These are phyloP conservation scores for Nothopassalora personata DNA, from an alignment of 2,329 filamentous ascomycete genomes.

Conservation along the genomic window DNA sequence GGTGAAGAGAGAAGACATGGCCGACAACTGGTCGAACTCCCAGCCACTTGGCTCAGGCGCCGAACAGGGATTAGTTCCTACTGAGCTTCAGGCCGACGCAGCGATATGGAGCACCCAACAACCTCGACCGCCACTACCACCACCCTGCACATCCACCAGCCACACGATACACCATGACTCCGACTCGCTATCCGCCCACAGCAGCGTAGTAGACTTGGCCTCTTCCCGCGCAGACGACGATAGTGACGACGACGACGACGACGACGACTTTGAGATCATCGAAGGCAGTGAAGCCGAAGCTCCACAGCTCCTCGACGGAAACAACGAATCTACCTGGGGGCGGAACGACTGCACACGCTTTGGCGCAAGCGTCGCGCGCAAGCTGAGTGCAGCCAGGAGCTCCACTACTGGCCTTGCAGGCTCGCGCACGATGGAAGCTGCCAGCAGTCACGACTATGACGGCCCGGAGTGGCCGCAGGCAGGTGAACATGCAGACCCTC, in stretches of 20 bases:
- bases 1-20: neutral
- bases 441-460: slow-evolving; percentile 63
- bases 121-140: neutral
- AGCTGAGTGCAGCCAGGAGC: neutral
- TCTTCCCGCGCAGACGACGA: neutral
- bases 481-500: slow-evolving; percentile 47
- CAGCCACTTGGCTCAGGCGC: neutral
- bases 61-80: neutral
- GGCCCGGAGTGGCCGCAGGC: slow-evolving; percentile 67
- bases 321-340: neutral
- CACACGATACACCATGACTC: neutral
- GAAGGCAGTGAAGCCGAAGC: slow-evolving; percentile 10
- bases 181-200: slow-evolving; percentile 1
- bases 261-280: slow-evolving; percentile 18
- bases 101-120: neutral
- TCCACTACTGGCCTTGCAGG: slow-evolving; percentile 8
- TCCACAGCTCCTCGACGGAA: neutral
- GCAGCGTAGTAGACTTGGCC: slow-evolving; percentile 11
- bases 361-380: neutral
- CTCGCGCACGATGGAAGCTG: slow-evolving; percentile 26
- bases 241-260: slow-evolving; percentile 11
- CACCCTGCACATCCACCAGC: neutral
- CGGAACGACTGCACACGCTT: neutral
- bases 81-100: neutral
- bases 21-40: neutral